Evolutionary conservation across 257 asterid genomes (phyloP), one percentile per base, ranked within the genome.

Genomic region (Buddleja alternifolia): DNA sequence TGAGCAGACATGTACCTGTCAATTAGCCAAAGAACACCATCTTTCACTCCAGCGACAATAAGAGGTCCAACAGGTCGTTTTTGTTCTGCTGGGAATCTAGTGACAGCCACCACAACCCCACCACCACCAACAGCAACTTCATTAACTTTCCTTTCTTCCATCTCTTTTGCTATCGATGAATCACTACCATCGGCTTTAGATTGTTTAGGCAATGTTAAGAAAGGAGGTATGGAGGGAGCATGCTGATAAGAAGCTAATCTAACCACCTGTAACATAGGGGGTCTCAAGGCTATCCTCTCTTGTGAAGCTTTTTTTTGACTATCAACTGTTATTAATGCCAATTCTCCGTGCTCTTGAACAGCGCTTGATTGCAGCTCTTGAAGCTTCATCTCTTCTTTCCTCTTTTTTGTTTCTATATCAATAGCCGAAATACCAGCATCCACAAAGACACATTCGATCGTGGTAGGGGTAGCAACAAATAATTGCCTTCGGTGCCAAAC

Each of bases 401-500:
- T 81, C 73, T 62, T 75, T 76, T 82, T 88, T 0, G 97, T 88
- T 76, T 93, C 99, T 74, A 90, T 77, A 48, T 93, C 99, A 53
- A 93, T 73, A 65, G 86, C 81, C 3, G 96, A 85, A 78, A 93
- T 73, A 45, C 99, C 99, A 58, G 97, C 92, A 88, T 93, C 99
- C 56, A 93, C 99, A 73, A 90, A 93, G 19, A 90, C 99, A 71
- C 99, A 93, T 86, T 93, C 99, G 23, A 90, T 80, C 44, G 99
- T 91, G 82, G 97, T 94, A 61, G 97, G 96, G 40, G 99, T 94
- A 69, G 96, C 89, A 56, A 94, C 97, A 69, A 94, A 94, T 56
- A 94, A 82, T 72, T 94, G 99, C 78, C 99, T 88, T 39, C 97
- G 86, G 69, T 94, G 99, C 99, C 99, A 94, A 73, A 91, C 96